Conservation (phyloP, 176 grass and related monocot species). For the Avena atlantica region DNA sequence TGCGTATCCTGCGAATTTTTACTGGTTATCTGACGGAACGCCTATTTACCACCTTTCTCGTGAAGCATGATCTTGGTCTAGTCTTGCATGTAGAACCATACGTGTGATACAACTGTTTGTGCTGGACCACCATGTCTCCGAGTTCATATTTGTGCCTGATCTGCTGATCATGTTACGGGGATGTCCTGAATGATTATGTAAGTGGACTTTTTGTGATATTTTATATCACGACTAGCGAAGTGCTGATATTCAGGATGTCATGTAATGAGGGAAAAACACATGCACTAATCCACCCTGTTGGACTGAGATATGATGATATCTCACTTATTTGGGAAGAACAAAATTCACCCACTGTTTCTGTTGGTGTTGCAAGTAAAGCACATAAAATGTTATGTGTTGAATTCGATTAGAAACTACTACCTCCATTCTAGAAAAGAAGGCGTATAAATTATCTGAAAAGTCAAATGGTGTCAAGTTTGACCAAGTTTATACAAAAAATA, state of each 20-base stretch:
- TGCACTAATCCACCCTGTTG: conserved; percentile 25
- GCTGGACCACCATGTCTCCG: neutral
- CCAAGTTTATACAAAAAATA: too few relatives aligned
- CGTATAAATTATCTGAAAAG: too few relatives aligned
- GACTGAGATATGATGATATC: neutral
- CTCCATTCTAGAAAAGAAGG: too few relatives aligned
- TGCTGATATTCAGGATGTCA: conserved; percentile 3
- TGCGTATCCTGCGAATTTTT: neutral
- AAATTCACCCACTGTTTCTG: neutral
- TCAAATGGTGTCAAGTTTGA: too few relatives aligned
- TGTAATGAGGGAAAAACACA: neutral
- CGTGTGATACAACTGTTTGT: neutral
- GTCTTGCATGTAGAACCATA: conserved; percentile 9
- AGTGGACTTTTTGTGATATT: neutral
- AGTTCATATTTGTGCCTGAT: conserved; percentile 11
- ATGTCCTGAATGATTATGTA: conserved; percentile 3
- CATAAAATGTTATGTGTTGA: neutral
- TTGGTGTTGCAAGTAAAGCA: neutral
- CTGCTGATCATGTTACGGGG: neutral
- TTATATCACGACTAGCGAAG: neutral
- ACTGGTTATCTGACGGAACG: neutral
- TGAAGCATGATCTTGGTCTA: neutral
- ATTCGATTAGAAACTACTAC: neutral
- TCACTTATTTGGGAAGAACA: neutral
- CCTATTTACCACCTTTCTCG: neutral